phyloP scores from a whole-genome alignment of 1,139 yeast genomes.

The Fermentozyma sake region DNA sequence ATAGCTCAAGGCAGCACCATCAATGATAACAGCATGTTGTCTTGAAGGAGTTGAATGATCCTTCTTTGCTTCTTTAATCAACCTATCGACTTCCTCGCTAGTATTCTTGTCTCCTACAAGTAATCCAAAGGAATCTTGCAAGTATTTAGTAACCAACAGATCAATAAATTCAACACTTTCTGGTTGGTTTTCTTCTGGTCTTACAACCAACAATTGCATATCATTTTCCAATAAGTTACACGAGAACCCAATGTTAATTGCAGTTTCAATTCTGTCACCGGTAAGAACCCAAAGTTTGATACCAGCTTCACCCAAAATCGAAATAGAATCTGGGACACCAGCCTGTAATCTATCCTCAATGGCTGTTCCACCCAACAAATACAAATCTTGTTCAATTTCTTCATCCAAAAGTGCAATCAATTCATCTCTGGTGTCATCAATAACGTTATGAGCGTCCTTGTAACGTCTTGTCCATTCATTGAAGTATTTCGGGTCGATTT shows the following conservation, averaged over 20 bases:
- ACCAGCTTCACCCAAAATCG: conserved; percentile 82
- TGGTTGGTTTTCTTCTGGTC: conserved; percentile 15
- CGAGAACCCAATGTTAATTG: conserved; percentile 94
- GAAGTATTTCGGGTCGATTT: conserved; percentile 58
- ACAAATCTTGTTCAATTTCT: conserved; percentile 68
- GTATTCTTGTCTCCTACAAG: conserved; percentile 20
- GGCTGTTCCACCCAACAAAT: conserved; percentile 91
- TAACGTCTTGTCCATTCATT: conserved; percentile 65
- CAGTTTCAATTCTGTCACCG: conserved; percentile 97
- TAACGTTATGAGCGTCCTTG: conserved; percentile 67
- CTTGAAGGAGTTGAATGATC: conserved; percentile 51
- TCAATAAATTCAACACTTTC: conserved; percentile 27
- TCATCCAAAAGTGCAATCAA: conserved; percentile 76
- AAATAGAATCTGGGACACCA: conserved; percentile 94
- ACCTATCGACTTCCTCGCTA: conserved; percentile 20
- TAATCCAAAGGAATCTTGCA: conserved; percentile 38
- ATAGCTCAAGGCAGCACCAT: conserved; percentile 49
- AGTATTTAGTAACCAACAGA: conserved; percentile 31
- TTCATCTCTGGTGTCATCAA: conserved; percentile 73
- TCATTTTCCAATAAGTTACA: conserved; percentile 83
- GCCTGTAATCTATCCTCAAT: conserved; percentile 94
- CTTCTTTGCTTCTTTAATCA: conserved; percentile 36
- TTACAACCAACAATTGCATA: conserved; percentile 78
- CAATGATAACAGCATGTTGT: conserved; percentile 48
- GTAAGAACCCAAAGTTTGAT: conserved; percentile 95